These are phyloP conservation scores for Backusella liffmaniae DNA, from an alignment of 192 early-diverging fungal genomes.

Conservation along the genomic window DNA sequence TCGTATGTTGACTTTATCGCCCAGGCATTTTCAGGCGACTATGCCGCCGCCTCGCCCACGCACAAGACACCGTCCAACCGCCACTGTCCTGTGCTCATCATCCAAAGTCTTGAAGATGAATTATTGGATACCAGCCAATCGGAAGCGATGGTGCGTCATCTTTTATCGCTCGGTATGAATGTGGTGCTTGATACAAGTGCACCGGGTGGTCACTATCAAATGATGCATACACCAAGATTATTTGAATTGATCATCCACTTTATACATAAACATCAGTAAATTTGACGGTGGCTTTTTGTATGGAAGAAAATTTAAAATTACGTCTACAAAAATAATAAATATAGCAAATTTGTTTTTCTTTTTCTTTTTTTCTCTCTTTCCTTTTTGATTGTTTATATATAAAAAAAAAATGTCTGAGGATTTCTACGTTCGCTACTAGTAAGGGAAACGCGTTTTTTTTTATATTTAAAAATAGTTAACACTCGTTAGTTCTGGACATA, in stretches of 20 bases:
- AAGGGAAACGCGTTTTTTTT: slow-evolving; percentile 20
- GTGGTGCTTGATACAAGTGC: slow-evolving; percentile 6
- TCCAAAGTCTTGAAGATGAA: slow-evolving; percentile 70
- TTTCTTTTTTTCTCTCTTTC: not conserved
- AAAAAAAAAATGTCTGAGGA: slow-evolving; percentile 36
- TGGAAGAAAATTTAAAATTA: not conserved
- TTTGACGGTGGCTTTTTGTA: not conserved
- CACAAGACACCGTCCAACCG: not conserved
- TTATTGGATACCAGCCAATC: slow-evolving; percentile 64
- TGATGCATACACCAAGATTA: slow-evolving; percentile 13
- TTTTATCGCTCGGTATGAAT: not conserved
- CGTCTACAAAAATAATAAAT: not conserved
- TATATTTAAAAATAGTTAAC: not conserved
- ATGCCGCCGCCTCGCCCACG: slow-evolving; percentile 47
- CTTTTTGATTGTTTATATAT: not conserved
- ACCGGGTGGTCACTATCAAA: slow-evolving; percentile 21
- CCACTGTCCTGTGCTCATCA: slow-evolving; percentile 54
- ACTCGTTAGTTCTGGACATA: slow-evolving; percentile 73
- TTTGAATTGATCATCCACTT: not conserved
- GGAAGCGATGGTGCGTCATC: slow-evolving; percentile 16
- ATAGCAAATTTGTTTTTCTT: not conserved
- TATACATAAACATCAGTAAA: not conserved
- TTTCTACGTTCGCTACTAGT: slow-evolving; percentile 52
- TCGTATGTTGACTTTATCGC: slow-evolving; percentile 71
- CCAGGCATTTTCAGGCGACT: slow-evolving; percentile 63